Percentiles rank a stretch among this genome's conserved stretches.
Conservation (phyloP, 345 rosid genomes). For the Salix caprea region DNA sequence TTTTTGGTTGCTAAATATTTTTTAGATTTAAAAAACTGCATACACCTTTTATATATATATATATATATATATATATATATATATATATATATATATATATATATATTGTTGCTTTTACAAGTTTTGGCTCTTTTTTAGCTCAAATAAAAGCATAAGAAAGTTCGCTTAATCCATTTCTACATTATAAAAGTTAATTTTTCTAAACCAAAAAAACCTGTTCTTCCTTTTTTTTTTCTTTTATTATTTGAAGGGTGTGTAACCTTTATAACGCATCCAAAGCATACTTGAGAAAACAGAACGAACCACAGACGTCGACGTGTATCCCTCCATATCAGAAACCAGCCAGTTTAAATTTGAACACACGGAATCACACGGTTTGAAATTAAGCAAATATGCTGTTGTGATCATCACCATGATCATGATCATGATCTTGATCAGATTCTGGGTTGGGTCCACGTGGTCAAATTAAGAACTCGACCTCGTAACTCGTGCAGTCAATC, state of each 20-base stretch:
- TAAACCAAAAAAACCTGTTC: not conserved
- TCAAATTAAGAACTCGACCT: constrained; percentile 23
- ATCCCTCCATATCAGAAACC: not conserved
- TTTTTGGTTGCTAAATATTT: too few relatives aligned
- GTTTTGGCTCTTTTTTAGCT: not conserved
- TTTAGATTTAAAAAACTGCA: too few relatives aligned
- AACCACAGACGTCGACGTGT: not conserved
- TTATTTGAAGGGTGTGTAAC: not conserved
- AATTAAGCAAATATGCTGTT: not conserved
- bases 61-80: too few relatives aligned
- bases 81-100: too few relatives aligned
- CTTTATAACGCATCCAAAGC: not conserved
- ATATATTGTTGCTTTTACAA: not conserved
- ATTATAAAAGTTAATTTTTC: constrained; percentile 3
- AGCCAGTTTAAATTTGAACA: constrained; percentile 11
- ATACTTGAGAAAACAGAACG: not conserved
- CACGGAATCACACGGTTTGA: constrained; percentile 8
- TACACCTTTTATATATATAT: too few relatives aligned
- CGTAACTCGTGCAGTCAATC: constrained; percentile 30
- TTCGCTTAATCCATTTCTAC: not conserved
- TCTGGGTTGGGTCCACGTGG: constrained; percentile 9
- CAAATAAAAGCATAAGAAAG: not conserved
- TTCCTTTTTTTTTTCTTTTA: not conserved
- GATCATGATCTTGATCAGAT: not conserved
- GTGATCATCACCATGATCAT: not conserved